A percentile compares a stretch with the other conserved stretches of the same genome.
These are phyloP conservation scores for Phaffomyces opuntiae DNA, from an alignment of 805 yeast species.

Conservation along the genomic window DNA sequence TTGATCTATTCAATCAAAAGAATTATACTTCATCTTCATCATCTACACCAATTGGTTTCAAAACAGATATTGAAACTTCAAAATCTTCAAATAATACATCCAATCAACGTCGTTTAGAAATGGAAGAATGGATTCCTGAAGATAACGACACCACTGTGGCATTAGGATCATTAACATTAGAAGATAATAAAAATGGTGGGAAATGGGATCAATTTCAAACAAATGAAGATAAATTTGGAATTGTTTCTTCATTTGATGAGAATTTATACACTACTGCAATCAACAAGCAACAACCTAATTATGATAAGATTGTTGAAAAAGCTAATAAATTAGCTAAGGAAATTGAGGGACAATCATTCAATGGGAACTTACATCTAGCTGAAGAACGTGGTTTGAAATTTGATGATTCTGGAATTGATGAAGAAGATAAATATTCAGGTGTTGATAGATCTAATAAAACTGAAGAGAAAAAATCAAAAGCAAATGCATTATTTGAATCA, in stretches of 20 bases:
- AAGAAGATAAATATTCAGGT: slow-evolving; percentile 94
- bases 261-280: slow-evolving; percentile 77
- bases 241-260: slow-evolving; percentile 77
- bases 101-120: slow-evolving; percentile 48
- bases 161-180: slow-evolving; percentile 26
- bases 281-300: slow-evolving; percentile 68
- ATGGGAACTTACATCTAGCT: slow-evolving; percentile 74
- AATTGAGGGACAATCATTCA: slow-evolving; percentile 58
- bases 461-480: slow-evolving; percentile 4
- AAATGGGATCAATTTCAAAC: slow-evolving; percentile 92
- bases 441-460: slow-evolving; percentile 35
- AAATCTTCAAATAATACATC: slow-evolving; percentile 30
- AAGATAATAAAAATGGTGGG: slow-evolving; percentile 21
- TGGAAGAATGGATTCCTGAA: slow-evolving; percentile 82
- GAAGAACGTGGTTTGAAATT: slow-evolving; percentile 81
- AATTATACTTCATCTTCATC: slow-evolving; percentile 38
- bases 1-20: slow-evolving; percentile 22
- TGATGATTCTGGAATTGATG: slow-evolving; percentile 86
- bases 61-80: slow-evolving; percentile 76
- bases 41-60: slow-evolving; percentile 33
- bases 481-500: slow-evolving; percentile 23
- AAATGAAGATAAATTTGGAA: slow-evolving; percentile 86
- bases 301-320: slow-evolving; percentile 48
- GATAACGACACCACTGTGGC: slow-evolving; percentile 18
- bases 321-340: slow-evolving; percentile 82